Evolutionary conservation across 768 basidiomycete genomes (phyloP), one percentile per base, ranked within the genome.

Genomic region (Trametes villosa): DNA sequence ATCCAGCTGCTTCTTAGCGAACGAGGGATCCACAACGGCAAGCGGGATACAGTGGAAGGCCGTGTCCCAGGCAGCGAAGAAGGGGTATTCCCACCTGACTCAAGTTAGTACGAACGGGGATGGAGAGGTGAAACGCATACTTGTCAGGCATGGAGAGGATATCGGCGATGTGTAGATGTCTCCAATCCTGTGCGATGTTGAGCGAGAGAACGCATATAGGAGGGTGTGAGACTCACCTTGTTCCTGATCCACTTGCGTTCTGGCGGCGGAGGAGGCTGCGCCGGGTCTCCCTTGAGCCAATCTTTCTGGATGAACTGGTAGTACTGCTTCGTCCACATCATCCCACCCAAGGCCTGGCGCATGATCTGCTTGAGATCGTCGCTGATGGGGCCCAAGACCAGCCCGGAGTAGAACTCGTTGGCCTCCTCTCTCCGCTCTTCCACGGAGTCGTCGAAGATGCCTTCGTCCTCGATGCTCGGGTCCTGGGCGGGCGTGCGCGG

Each of bases 41-140:
- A 99, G 84, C 0, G 97, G 97, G 65, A 99, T 94, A 69, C 96
- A 98, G 71, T 99, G 97, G 81, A 99, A 99, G n/a, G 97, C 97
- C 0, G 91, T 94, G 72, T 96, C 93, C 94, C 94, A 96, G 50
- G 96, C 96, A 0, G 96, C 96, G 69, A 99, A 98, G 82, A 97
- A 98, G 0, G 97, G 97, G 72, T 98, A 98, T 76, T 99, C 97
- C 97, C 97, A 92, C 73, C 89, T 92, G 53, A 5, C 48, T 49
- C 46, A 62, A 36, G 54, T 61, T 50, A 65, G 47, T 52, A n/a
- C n/a, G 51, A 18, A 44, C 36, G 53, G 38, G 38, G 40, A 52
- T 30, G 12, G 26, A 8, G 6, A 29, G 11, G 1, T n/a, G 24
- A 2, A 45, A 5, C 13, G 75, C 82, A 22, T 62, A 96, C 89